Evolutionary conservation across 176 grass and related monocot genomes (phyloP).

Genomic region (Puya raimondii): DNA sequence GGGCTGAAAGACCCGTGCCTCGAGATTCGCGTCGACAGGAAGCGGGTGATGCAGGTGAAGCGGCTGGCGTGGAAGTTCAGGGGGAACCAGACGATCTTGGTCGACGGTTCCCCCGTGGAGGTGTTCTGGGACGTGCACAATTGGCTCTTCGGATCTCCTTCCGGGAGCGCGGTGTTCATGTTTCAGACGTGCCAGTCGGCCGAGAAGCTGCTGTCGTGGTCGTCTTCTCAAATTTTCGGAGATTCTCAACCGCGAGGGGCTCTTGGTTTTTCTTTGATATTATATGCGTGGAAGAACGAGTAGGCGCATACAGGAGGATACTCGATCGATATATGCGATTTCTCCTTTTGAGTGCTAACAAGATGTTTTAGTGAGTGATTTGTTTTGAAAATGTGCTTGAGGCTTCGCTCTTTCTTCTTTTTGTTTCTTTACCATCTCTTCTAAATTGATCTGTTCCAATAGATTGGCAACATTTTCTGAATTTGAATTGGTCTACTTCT

Average conservation of each 20-base stretch:
- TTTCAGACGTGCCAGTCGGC: constrained; percentile 51
- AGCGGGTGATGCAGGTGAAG: constrained; percentile 60
- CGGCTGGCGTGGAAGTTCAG: constrained; percentile 55
- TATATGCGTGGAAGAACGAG: constrained; percentile 59
- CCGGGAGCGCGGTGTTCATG: constrained; percentile 55
- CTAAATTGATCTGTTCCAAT: constrained; percentile 31
- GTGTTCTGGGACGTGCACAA: constrained; percentile 71
- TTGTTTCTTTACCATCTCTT: constrained; percentile 23
- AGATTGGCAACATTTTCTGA: constrained; percentile 33
- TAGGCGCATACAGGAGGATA: constrained; percentile 38
- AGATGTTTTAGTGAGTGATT: constrained; percentile 29
- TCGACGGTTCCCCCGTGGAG: constrained; percentile 56
- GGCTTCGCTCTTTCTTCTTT: constrained; percentile 33
- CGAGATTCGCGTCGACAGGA: constrained; percentile 56
- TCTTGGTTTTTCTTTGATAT: constrained; percentile 50
- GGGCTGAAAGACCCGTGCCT: constrained; percentile 52
- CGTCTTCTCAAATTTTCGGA: constrained; percentile 37
- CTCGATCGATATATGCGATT: constrained; percentile 27
- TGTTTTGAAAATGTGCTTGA: constrained; percentile 27
- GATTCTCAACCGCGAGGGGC: constrained; percentile 40
- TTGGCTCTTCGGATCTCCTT: constrained; percentile 45
- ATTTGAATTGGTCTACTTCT: constrained; percentile 3
- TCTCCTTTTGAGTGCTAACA: constrained; percentile 44
- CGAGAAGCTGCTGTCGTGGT: constrained; percentile 52
- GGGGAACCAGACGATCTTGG: constrained; percentile 67